Base-by-base conservation (phyloP, 148 eudicot species). In the Vaccinium darrowii region DNA sequence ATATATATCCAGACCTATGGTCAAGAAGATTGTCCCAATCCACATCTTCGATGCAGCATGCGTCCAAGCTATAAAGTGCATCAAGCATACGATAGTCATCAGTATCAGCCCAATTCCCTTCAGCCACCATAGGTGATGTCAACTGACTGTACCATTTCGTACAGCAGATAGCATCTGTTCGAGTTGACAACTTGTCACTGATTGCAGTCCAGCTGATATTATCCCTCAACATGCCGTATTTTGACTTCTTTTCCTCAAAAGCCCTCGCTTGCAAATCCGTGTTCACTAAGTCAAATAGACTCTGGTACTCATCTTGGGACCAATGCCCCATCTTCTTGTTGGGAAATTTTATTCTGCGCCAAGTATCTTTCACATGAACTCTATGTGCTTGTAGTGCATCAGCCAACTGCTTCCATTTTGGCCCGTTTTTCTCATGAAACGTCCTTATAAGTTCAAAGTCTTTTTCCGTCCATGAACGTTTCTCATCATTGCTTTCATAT, bases 1-100 rank as follows among this genome's bases (percentile, higher is more conserved):
- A 73, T 73, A 73, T 7, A 36, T 73, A 50, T 36, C 77, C 77
- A 16, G 77, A 73, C 47, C 77, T 73, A 36, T 73, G 77, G 14
- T 73, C 77, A 73, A 73, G 77, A 73, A 73, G 50, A 73, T 73
- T 73, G 50, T 73, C 77, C 77, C 77, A 73, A 73, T 73, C 77
- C 21, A 73, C 77, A 36, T 73, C 77, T 73, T 73, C 77, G 0
- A 73, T 73, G 77, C 77, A 73, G 77, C 50, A 36, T 36, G 43
- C 77, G 19, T 73, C 77, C 77, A 73, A 73, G 50, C 50, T 73
- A 73, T 36, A 33, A 73, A 73, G 77, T 39, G 49, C 77, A 73
- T 16, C n/a, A 73, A 73, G 51, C 77, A 73, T 33, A 33, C n/a
- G 77, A 73, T 39, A 73, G 77, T 73, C 77, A 36, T 73, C 77